A percentile compares a stretch with the other conserved stretches of the same genome.
These are phyloP conservation scores for Globisporangium lucens DNA, from an alignment of 352 stramenopile species.

Conservation along the genomic window DNA sequence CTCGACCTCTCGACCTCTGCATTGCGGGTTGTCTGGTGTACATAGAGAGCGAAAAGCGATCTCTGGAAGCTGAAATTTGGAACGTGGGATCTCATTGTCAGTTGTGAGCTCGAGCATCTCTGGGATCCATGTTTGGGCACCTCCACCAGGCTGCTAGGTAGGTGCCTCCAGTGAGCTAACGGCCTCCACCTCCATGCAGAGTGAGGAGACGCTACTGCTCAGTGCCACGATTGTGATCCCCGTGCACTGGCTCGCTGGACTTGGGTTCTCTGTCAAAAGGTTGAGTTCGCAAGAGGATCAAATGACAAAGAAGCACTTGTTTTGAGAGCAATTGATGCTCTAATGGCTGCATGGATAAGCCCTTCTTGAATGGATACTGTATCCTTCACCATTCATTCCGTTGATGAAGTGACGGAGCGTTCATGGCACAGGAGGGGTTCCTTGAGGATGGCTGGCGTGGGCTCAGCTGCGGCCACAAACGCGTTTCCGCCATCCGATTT, in stretches of 20 bases:
- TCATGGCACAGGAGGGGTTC: not conserved
- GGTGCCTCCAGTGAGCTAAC: not conserved
- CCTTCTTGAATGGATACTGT: not conserved
- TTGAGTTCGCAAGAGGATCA: not conserved
- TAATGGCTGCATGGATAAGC: not conserved
- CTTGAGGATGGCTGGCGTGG: not conserved
- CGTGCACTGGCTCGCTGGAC: not conserved
- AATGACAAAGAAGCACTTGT: not conserved
- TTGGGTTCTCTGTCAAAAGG: not conserved
- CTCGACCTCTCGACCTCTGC: not conserved
- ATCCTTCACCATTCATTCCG: not conserved
- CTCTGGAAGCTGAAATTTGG: not conserved
- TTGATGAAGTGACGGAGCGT: not conserved
- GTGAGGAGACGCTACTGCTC: not conserved
- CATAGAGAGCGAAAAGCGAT: not conserved
- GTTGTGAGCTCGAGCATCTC: not conserved
- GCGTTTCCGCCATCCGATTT: slow-evolving; percentile 4
- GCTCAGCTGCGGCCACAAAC: not conserved
- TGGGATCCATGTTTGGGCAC: not conserved
- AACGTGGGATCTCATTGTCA: slow-evolving; percentile 2
- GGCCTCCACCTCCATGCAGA: not conserved
- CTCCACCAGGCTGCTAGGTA: not conserved
- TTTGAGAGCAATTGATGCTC: not conserved
- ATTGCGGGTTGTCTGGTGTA: not conserved
- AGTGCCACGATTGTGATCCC: not conserved